Base-by-base conservation (phyloP, 345 rosid genomes). In the Boechera retrofracta region DNA sequence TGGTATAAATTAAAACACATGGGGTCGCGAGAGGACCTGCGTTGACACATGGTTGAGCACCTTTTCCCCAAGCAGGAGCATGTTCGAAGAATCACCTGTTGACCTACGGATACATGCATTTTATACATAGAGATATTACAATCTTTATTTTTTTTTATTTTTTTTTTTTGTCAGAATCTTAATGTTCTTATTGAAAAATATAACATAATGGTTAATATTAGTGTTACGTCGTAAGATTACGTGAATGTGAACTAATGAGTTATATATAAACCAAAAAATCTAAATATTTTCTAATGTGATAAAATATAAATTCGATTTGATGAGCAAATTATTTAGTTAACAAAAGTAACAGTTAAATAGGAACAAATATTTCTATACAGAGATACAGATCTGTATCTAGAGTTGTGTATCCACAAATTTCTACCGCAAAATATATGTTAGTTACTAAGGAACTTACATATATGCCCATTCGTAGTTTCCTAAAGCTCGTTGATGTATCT, bases 1-100 rank as follows among this genome's bases (percentile, higher is more conserved):
- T 16, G 33, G 7, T 24, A n/a, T 66, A 15, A 31, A 33, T 12
- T 45, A 24, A 11, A 15, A 32, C 32, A 57, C 45, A 53, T 63
- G 39, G 56, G 54, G 76, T 77, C 42, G 24, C 12, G 72, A 31
- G 63, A 58, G 56, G 45, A 64, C 80, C 47, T 63, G 76, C 55
- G 57, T 63, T 54, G 59, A 35, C 80, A 77, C 71, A 76, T 56
- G 76, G 66, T 71, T 64, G 48, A 64, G 60, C 80, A 70, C 56
- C 45, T 71, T 77, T 12, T 55, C 45, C 76, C 48, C 61, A 60
- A 41, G 39, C 38, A 63, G 4, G 41, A 70, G 76, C 72, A 71
- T 77, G 75, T 63, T 45, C 29, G 11, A 48, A 38, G 2, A 39
- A 12, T 67, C 69, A 47, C 44, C 11, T n/a, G 73, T 67, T 75